Base-by-base conservation (phyloP, 2,329 filamentous ascomycete genomes). In the Fusarium sp. region DNA sequence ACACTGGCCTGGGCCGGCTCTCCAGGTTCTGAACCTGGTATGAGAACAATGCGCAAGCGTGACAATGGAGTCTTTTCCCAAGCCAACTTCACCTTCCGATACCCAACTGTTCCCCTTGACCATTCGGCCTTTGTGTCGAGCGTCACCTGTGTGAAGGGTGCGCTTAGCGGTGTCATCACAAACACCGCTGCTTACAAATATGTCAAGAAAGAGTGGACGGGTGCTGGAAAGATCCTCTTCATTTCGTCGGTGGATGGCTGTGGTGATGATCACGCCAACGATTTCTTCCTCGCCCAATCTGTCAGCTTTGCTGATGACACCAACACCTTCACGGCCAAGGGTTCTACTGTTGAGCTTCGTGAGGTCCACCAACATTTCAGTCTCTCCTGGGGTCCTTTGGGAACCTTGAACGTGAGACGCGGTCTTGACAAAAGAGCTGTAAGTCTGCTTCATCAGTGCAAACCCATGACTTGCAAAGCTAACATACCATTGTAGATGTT, bases 1-100 rank as follows among this genome's bases (percentile, higher is more conserved):
- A 34, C 19, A 7, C 14, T 67, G 2, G 65, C 65, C 1, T 67
- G 65, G 65, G 62, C 65, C 11, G 65, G 65, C 5, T 39, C 62
- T 3, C 19, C 62, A 2, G 26, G 34, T 2, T 32, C 42, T 4
- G 49, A 48, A 3, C 39, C 53, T 2, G 44, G 38, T 4, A 7
- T 42, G 0, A 23, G 30, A 12, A n/a, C 50, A 0, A 46, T 45
- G 62, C 26, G 64, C 2, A 67, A 63, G 42, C 65, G 65, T 26
- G 50, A 67, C 14, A 39, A 51, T 4, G 53, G 23, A 4, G 30
- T 56, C 15, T 53, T 67, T 9, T 46, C 62, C 0, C 62, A 63
- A 3, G 50, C 53, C 24, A 67, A 67, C 53, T 67, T 67, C 11
- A 67, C 62, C 0, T 66, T 66, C 9, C 12, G 1, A 14, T 59